phyloP scores from a whole-genome alignment of 768 basidiomycete species.

The Crassisporium funariophilum region DNA sequence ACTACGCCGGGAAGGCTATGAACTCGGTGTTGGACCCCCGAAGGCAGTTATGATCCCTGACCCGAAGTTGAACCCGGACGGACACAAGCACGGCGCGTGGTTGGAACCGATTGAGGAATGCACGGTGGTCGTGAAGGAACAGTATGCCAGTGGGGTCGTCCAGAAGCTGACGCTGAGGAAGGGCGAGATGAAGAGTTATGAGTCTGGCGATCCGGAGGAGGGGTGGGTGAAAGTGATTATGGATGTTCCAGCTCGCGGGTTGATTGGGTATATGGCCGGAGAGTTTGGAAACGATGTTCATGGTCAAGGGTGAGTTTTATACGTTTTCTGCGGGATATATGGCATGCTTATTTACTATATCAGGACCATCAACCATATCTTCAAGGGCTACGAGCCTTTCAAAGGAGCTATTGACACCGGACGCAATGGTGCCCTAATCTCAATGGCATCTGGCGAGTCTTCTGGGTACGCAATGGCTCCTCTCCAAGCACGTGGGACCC shows the following conservation, averaged over 20 bases:
- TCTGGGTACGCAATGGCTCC: slow-evolving; percentile 52
- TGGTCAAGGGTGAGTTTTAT: slow-evolving; percentile 42
- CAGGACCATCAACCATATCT: slow-evolving; percentile 54
- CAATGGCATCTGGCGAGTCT: slow-evolving; percentile 47
- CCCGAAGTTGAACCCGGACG: slow-evolving; percentile 30
- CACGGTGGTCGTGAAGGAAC: slow-evolving; percentile 46
- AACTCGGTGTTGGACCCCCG: slow-evolving; percentile 48
- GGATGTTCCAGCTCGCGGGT: slow-evolving; percentile 49
- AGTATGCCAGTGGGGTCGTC: slow-evolving; percentile 49
- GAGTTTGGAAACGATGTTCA: slow-evolving; percentile 56
- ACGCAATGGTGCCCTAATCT: slow-evolving; percentile 48
- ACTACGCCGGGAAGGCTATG: slow-evolving; percentile 51
- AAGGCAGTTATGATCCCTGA: slow-evolving; percentile 51
- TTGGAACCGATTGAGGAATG: slow-evolving; percentile 52
- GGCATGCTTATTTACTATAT: slow-evolving; percentile 1
- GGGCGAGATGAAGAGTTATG: slow-evolving; percentile 49
- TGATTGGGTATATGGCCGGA: slow-evolving; percentile 55
- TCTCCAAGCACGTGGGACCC: slow-evolving; percentile 47
- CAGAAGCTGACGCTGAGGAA: slow-evolving; percentile 55
- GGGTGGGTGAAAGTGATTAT: slow-evolving; percentile 50
- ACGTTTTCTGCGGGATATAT: neutral
- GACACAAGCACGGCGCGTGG: slow-evolving; percentile 29
- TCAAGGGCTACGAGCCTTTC: slow-evolving; percentile 49
- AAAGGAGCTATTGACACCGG: slow-evolving; percentile 48
- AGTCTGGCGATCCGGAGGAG: slow-evolving; percentile 43